phyloP scores from a whole-genome alignment of 805 yeast species.

The Lipomyces anomalus region DNA sequence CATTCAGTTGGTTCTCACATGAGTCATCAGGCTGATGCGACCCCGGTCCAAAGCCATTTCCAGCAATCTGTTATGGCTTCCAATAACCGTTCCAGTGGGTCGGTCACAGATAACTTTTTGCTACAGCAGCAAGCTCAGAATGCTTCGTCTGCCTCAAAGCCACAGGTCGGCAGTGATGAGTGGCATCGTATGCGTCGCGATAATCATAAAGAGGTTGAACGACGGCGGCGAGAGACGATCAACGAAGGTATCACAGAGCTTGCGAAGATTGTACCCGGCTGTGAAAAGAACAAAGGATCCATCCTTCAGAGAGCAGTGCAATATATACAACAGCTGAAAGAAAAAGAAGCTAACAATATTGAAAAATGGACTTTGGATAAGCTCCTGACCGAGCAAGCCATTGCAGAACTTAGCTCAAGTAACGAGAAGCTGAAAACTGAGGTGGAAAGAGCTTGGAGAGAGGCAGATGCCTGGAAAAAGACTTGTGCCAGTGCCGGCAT shows the following conservation, averaged over 20 bases:
- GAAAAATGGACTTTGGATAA: constrained; percentile 96
- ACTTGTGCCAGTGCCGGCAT: constrained; percentile 31
- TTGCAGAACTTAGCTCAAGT: constrained; percentile 73
- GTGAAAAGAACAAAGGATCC: constrained; percentile 86
- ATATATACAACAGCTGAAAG: constrained; percentile 81
- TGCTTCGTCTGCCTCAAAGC: constrained; percentile 36
- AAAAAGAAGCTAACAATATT: constrained; percentile 79
- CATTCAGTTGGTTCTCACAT: no score
- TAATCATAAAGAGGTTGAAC: constrained; percentile 93
- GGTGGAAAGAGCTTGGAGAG: constrained; percentile 86
- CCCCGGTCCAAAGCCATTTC: not conserved
- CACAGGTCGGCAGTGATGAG: constrained; percentile 70
- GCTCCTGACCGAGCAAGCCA: constrained; percentile 83
- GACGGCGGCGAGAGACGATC: constrained; percentile 84
- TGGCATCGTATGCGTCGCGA: constrained; percentile 80
- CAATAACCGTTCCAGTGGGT: not conserved
- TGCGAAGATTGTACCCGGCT: constrained; percentile 70
- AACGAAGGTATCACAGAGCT: constrained; percentile 80
- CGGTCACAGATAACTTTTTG: not conserved
- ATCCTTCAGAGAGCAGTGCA: constrained; percentile 84
- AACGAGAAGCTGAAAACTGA: constrained; percentile 85
- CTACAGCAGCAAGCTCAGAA: not conserved
- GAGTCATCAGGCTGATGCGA: not conserved
- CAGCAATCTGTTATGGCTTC: not conserved
- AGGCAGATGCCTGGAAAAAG: constrained; percentile 76